Percentiles rank a stretch among this genome's conserved stretches.
Evolutionary conservation across 2,329 filamentous ascomycete species (phyloP).

Genomic region (Neopestalotiopsis rosae): DNA sequence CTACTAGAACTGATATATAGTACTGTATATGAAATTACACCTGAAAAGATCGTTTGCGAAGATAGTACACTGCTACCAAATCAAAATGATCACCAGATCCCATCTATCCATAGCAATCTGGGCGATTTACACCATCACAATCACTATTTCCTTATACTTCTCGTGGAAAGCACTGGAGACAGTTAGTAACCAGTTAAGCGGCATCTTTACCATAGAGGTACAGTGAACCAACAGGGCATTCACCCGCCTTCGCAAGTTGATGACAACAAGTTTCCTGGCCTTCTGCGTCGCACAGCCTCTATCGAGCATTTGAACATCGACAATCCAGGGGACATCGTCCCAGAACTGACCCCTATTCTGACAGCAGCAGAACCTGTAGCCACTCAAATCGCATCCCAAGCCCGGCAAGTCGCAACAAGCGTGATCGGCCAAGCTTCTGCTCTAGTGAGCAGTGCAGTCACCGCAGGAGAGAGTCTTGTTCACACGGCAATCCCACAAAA

Average conservation of each 20-base stretch:
- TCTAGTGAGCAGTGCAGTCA: slow-evolving; percentile 5
- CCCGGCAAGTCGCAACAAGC: not conserved
- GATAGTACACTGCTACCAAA: not conserved
- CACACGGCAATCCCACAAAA: slow-evolving; percentile 5
- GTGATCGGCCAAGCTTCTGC: slow-evolving; percentile 5
- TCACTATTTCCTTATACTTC: too few species aligned
- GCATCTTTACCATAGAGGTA: slow-evolving; percentile 10
- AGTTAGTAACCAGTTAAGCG: not conserved
- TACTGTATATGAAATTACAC: not conserved
- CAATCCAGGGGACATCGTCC: slow-evolving; percentile 6
- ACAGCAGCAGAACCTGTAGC: not conserved
- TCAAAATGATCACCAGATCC: not conserved
- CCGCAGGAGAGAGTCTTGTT: slow-evolving; percentile 6
- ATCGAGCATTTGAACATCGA: too few species aligned
- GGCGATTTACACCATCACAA: too few species aligned
- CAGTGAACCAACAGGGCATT: not conserved
- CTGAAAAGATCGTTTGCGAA: not conserved
- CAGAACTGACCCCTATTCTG: not conserved
- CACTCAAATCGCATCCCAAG: not conserved
- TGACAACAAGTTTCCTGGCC: not conserved
- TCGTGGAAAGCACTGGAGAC: not conserved
- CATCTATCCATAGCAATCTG: too few species aligned
- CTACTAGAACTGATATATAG: not conserved
- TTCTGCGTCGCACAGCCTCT: too few species aligned
- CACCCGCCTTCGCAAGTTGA: not conserved